Base-by-base conservation (phyloP, 208 protist genomes). In the Crithidia fasciculata region DNA sequence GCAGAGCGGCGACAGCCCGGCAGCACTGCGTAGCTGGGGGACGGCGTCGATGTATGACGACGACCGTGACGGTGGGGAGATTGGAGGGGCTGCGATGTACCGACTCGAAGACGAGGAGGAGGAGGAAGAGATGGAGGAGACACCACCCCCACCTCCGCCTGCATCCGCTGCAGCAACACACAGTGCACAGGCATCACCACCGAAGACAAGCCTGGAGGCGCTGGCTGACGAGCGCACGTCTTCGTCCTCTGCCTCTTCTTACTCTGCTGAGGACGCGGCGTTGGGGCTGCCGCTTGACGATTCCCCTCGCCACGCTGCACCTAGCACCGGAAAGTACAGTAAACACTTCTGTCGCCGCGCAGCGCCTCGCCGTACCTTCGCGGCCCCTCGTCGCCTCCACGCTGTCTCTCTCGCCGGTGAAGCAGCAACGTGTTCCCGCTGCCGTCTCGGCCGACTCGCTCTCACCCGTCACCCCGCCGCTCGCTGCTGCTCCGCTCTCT, bases 181-280 rank as follows among this genome's bases (percentile, higher is more conserved):
- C 0, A 28, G 28, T 28, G 28, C 28, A 28, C 28, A 28, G 0
- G 28, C 28, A 28, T 41, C 54, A 8, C 28, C 19, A 9, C 41
- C 12, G 8, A n/a, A 52, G n/a, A 70, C 39, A 43, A 49, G 19
- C 4, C 19, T 70, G 41, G 53, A 70, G 19, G 57, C 40, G 19
- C 65, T 70, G 53, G 65, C 65, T 6, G 40, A 18, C 4, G 41
- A 70, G 53, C 65, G 37, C 4, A 61, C 65, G 2, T 56, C 65
- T 8, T 70, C 53, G 8, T 47, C 65, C 3, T 61, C 65, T 12
- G 2, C n/a, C 5, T 56, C 52, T 4, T 53, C 36, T 10, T 13
- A 19, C 15, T 47, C 7, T 8, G 4, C 58, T 12, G 5, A 41
- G 0, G n/a, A 8, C 18, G 41, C 58, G 5, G 15, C 39, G 28